A percentile compares a stretch with the other conserved stretches of the same genome.
phyloP scores from a whole-genome alignment of 2,329 filamentous ascomycete genomes.

The Coniella lustricola region DNA sequence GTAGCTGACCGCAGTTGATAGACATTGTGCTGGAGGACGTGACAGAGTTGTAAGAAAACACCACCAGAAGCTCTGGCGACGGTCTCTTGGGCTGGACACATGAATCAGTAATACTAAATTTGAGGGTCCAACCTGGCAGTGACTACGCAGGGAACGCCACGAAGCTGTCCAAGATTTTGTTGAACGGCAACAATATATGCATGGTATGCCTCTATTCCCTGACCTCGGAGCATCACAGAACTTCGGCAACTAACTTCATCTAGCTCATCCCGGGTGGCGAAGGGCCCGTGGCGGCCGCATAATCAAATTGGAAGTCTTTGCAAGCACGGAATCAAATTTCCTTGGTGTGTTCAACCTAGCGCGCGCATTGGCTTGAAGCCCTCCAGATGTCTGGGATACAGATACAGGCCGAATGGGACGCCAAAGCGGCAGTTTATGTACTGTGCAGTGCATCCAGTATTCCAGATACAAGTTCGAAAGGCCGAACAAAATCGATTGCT shows the following conservation, averaged over 20 bases:
- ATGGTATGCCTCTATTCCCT: slow-evolving; percentile 62
- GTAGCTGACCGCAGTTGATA: slow-evolving; percentile 30
- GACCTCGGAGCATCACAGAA: background rate
- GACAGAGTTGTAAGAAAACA: slow-evolving; percentile 72
- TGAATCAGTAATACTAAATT: background rate
- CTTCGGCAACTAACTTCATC: slow-evolving; percentile 10
- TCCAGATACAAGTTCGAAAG: too few species aligned
- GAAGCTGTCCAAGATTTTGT: slow-evolving; percentile 86
- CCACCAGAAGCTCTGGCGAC: background rate
- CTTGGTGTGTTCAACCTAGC: too few species aligned
- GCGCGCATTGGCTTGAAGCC: too few species aligned
- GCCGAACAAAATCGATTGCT: too few species aligned
- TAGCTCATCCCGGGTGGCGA: slow-evolving; percentile 75
- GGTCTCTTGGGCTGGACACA: background rate
- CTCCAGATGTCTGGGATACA: too few species aligned
- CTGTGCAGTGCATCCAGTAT: too few species aligned
- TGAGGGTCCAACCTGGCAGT: slow-evolving; percentile 41
- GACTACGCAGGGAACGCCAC: slow-evolving; percentile 85
- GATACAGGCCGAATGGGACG: too few species aligned
- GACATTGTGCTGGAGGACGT: slow-evolving; percentile 99
- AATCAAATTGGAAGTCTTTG: background rate
- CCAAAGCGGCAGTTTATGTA: too few species aligned
- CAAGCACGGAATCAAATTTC: background rate
- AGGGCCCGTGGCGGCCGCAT: slow-evolving; percentile 45
- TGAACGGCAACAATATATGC: slow-evolving; percentile 99